Evolutionary conservation across 2,329 filamentous ascomycete genomes (phyloP).

Genomic region (Claviceps fusiformis): DNA sequence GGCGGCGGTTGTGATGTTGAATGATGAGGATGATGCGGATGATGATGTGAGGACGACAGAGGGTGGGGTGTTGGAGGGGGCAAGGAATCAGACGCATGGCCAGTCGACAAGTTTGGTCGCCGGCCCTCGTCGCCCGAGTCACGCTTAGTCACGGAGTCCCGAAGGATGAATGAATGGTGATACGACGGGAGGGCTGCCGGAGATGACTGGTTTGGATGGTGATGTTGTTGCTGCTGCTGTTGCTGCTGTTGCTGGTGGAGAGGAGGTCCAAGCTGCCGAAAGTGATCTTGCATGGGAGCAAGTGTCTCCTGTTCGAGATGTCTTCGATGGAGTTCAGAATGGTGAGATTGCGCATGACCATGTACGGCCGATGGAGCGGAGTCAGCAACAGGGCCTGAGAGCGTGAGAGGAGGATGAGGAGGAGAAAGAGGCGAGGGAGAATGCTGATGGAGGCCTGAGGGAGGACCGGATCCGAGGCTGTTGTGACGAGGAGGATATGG

Average conservation of each 20-base stretch:
- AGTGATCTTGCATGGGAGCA: constrained; percentile 40
- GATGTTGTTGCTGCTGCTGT: constrained; percentile 9
- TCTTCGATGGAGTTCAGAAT: constrained; percentile 36
- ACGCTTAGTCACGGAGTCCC: constrained; percentile 43
- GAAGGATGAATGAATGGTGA: constrained; percentile 28
- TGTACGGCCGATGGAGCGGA: constrained; percentile 13
- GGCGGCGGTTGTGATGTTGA: neutral
- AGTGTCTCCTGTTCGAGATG: constrained; percentile 43
- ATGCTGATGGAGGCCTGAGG: neutral
- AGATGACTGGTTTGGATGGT: constrained; percentile 18
- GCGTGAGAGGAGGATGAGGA: neutral
- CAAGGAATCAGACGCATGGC: constrained; percentile 24
- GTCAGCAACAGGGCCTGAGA: constrained; percentile 9
- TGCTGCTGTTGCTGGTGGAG: constrained; percentile 9
- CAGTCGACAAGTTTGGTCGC: constrained; percentile 36
- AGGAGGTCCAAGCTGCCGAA: constrained; percentile 18
- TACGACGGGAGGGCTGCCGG: constrained; percentile 32
- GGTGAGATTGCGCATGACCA: constrained; percentile 20
- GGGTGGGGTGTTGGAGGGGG: constrained; percentile 20
- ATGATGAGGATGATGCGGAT: neutral
- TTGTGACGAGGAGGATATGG: constrained; percentile 22
- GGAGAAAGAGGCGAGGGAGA: neutral
- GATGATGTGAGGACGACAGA: constrained; percentile 15
- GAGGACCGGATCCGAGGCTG: constrained; percentile 18
- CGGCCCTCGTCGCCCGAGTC: constrained; percentile 39